Base-by-base conservation (phyloP, 2,329 filamentous ascomycete species). In the Periconia macrospinosa region DNA sequence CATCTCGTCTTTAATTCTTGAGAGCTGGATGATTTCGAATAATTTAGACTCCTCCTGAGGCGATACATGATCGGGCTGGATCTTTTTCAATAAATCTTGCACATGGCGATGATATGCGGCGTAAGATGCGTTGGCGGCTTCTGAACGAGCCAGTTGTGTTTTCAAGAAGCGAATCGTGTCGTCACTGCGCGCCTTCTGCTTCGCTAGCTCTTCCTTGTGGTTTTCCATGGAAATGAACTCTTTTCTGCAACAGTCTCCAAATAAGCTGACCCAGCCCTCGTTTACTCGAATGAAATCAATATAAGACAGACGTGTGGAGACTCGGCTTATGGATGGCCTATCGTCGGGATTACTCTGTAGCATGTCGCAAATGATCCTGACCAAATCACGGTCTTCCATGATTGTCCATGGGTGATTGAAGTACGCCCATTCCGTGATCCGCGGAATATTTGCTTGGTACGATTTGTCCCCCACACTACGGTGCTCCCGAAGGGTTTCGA, bases 401-500 rank as follows among this genome's bases (percentile, higher is more conserved):
- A 17, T 20, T 5, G n/a, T 8, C 19, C 13, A 2, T 18, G 13
- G 9, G 6, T 11, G 14, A n/a, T 19, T n/a, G 17, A 10, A 2
- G 11, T 8, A 3, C 15, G 50, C 27, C 49, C 42, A 52, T 6
- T 44, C 13, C 5, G 23, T 13, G 18, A 55, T 52, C 15, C 15
- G 5, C 2, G 45, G 37, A 7, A 52, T 35, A 41, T 55, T 55
- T 1, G 45, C 49, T 6, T 55, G 53, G 20, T 49, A 55, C 8
- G 45, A 46, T 42, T 51, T 51, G 15, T 55, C 53, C 3, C 46
- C 45, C 13, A 9, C 15, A 8, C 5, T 41, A 13, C 53, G 35
- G 9, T 49, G 8, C 5, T 47, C 7, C 41, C 49, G 40, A 15
- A 52, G n/a, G 7, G 5, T 6, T 11, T 48, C 20, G 3, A 50